Conservation (phyloP, 257 asterid genomes). For the Solanum peruvianum region DNA sequence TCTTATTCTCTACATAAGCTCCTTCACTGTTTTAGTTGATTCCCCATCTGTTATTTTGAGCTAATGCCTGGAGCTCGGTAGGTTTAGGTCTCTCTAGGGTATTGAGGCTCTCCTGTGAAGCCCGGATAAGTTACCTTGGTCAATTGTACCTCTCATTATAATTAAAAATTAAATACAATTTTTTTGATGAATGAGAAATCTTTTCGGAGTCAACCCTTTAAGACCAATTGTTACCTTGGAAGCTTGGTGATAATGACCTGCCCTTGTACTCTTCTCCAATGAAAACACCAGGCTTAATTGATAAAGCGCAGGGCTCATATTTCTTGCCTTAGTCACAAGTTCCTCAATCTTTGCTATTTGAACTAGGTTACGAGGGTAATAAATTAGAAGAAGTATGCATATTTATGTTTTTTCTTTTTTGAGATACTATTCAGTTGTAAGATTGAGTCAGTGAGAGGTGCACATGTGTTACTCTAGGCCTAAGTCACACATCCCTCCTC, state of each 20-base stretch:
- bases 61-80: background rate
- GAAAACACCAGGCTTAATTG: background rate
- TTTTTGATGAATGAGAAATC: background rate
- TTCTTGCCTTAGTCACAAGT: background rate
- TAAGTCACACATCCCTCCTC: background rate
- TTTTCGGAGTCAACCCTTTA: background rate
- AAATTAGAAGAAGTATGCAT: background rate
- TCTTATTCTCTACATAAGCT: background rate
- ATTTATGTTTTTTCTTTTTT: background rate
- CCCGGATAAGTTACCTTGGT: background rate
- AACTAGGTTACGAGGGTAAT: background rate
- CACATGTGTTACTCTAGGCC: background rate
- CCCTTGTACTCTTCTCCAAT: background rate
- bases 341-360: background rate
- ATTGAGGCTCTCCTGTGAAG: background rate
- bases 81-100: background rate
- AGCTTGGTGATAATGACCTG: background rate
- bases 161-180: background rate
- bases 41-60: background rate
- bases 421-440: background rate
- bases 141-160: background rate
- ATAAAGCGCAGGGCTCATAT: background rate
- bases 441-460: background rate
- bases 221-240: background rate
- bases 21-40: background rate